These are phyloP conservation scores for Tetratostichococcus sp. DNA, from an alignment of 139 green algal genomes.

Conservation along the genomic window DNA sequence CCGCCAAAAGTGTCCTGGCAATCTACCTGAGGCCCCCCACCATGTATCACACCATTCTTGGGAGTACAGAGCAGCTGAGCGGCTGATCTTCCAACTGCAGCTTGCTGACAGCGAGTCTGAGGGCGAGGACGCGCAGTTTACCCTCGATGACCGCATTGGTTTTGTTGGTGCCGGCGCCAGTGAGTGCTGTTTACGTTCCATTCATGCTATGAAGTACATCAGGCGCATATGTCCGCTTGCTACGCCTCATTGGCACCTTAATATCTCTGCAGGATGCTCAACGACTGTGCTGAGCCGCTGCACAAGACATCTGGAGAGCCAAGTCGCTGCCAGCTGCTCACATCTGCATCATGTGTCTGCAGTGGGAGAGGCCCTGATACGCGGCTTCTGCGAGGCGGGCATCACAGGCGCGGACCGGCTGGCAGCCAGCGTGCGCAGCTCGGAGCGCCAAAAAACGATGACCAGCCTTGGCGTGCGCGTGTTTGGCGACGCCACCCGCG, in stretches of 20 bases:
- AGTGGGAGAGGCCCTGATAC: conserved; percentile 61
- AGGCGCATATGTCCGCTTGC: too few species aligned
- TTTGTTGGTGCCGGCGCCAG: conserved; percentile 46
- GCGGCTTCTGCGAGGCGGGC: conserved; percentile 43
- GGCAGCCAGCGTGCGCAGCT: conserved; percentile 4
- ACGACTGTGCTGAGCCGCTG: too few species aligned
- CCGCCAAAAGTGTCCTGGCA: too few species aligned
- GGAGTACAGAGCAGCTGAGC: too few species aligned
- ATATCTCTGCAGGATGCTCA: too few species aligned
- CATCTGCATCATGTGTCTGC: not conserved
- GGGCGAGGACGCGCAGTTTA: not conserved
- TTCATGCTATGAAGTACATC: too few species aligned
- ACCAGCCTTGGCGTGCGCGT: conserved; percentile 2
- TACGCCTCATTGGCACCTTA: too few species aligned
- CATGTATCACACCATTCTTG: too few species aligned
- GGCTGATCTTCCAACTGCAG: not conserved
- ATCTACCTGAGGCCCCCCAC: too few species aligned
- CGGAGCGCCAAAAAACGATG: conserved; percentile 18
- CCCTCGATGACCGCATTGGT: conserved; percentile 20
- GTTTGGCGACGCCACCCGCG: not conserved
- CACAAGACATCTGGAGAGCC: too few species aligned
- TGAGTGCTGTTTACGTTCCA: not conserved
- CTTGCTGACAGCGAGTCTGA: not conserved
- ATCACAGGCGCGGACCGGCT: conserved; percentile 13
- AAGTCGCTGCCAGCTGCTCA: too few species aligned